Conservation (phyloP, 2,329 filamentous ascomycete genomes). For the Monosporascus sp. region DNA sequence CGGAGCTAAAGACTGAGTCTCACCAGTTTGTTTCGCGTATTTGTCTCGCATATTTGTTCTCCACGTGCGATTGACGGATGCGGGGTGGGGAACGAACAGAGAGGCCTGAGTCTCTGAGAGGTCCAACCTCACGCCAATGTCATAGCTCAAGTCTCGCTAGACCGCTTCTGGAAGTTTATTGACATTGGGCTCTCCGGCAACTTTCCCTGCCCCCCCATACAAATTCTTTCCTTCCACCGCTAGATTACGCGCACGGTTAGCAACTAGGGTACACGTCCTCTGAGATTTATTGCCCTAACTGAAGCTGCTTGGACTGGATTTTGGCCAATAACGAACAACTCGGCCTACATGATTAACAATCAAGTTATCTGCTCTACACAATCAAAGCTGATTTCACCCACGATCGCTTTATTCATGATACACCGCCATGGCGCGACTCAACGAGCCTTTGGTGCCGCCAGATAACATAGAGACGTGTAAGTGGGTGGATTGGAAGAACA, state of each 20-base stretch:
- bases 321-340: no score
- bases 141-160: neutral
- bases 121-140: neutral
- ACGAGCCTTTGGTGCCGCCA: constrained; percentile 63
- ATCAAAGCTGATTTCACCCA: neutral
- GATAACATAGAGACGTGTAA: constrained; percentile 68
- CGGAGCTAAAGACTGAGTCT: no score
- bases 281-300: no score
- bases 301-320: no score
- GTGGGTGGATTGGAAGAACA: constrained; percentile 26
- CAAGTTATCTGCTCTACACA: neutral
- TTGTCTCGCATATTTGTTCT: no score
- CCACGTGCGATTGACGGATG: no score
- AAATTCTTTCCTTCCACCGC: neutral
- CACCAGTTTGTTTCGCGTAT: no score
- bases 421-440: constrained; percentile 70
- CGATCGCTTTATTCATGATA: constrained; percentile 8
- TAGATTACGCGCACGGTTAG: neutral
- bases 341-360: no score
- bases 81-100: neutral
- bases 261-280: neutral
- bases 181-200: constrained; percentile 1
- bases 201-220: neutral
- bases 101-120: neutral
- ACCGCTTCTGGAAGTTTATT: constrained; percentile 9